Evolutionary conservation across 768 basidiomycete species (phyloP), one percentile per base, ranked within the genome.

Genomic region (Royoungia palumana): DNA sequence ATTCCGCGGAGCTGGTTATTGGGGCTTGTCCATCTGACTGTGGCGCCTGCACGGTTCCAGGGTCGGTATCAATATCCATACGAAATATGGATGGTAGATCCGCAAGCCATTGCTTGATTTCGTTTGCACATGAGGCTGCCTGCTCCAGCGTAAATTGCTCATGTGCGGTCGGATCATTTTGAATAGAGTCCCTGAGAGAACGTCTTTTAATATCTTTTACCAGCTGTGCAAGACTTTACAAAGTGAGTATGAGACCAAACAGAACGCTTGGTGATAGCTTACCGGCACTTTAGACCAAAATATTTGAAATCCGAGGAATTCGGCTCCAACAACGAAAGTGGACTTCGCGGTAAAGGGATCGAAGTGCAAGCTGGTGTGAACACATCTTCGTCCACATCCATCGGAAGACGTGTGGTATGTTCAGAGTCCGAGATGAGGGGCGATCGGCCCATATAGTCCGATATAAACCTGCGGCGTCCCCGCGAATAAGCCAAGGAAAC

Each of bases 401-500:
- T 70, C 4, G 84, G 85, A 16, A 82, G 58, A 47, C 71, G 76
- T 13, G 81, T 79, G 1, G 77, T 78, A 51, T 77, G 79, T n/a
- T 78, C 72, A 41, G 71, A 61, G 24, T 80, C 74, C 28, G 78
- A 65, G 36, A 88, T 78, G 7, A 82, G 72, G 2, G 86, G 78
- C n/a, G 76, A 71, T 47, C 81, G 80, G 6, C 81, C 79, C 67
- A 86, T 73, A 55, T 73, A 75, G 60, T 89, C 88, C 6, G 88
- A 81, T 17, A 82, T 72, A 62, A 87, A 85, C 51, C 88, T 90
- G 58, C 27, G 44, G 28, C 32, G 28, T 44, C 44, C 42, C 46
- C 47, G 46, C 48, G 41, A 55, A 53, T 62, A 14, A 59, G 50
- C 9, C 25, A 39, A 10, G 32, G 22, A 37, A 49, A 41, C 16